A percentile compares a stretch with the other conserved stretches of the same genome.
phyloP scores from a whole-genome alignment of 495 filamentous ascomycete genomes.

The Thermochaetoides thermophila region DNA sequence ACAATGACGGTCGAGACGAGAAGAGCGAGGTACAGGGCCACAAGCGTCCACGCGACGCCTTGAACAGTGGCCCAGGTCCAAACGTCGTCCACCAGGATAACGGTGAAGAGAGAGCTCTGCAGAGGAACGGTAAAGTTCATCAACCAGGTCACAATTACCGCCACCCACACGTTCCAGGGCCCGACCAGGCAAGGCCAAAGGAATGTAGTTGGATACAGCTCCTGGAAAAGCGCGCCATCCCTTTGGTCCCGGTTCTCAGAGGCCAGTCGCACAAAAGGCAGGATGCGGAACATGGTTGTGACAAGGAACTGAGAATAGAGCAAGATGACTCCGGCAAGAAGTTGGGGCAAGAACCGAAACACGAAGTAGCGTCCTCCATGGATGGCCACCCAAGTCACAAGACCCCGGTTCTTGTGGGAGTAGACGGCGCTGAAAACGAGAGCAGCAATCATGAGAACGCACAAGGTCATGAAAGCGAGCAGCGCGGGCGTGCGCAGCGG shows the following conservation, averaged over 20 bases:
- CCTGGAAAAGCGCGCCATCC: conserved; percentile 36
- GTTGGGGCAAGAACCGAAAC: conserved; percentile 67
- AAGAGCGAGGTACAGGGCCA: conserved; percentile 56
- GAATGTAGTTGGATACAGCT: conserved; percentile 37
- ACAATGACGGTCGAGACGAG: conserved; percentile 40
- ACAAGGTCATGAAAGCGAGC: conserved; percentile 39
- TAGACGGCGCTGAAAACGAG: conserved; percentile 62
- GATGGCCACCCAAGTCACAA: conserved; percentile 49
- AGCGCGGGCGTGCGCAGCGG: conserved; percentile 51
- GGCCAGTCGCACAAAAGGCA: conserved; percentile 65
- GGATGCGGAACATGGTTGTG: conserved; percentile 56
- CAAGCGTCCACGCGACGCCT: conserved; percentile 61
- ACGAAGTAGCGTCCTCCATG: conserved; percentile 68
- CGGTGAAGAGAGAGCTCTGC: conserved; percentile 33
- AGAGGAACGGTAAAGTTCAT: conserved; percentile 32
- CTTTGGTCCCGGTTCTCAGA: conserved; percentile 36
- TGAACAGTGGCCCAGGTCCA: conserved; percentile 74
- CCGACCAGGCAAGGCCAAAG: conserved; percentile 31
- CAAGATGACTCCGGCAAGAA: conserved; percentile 56
- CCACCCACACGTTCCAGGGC: conserved; percentile 30
- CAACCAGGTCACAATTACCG: conserved; percentile 30
- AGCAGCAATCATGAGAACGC: conserved; percentile 54
- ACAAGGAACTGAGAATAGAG: conserved; percentile 63
- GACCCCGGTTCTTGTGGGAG: conserved; percentile 45
- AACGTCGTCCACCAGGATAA: conserved; percentile 23